These are phyloP conservation scores for Ascosphaera apis DNA, from an alignment of 2,329 filamentous ascomycete species.

Conservation along the genomic window DNA sequence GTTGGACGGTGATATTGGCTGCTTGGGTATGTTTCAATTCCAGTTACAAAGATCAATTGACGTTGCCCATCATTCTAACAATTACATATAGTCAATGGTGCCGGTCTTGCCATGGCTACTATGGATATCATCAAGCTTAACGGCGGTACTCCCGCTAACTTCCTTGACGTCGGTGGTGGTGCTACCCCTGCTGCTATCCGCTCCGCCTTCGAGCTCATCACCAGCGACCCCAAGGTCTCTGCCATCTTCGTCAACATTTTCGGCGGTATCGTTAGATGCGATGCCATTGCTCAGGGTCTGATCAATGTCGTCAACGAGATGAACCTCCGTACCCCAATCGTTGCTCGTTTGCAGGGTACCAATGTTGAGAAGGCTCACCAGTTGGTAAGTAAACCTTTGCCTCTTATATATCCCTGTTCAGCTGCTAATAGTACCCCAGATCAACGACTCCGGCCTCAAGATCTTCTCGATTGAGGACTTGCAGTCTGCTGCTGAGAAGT, in stretches of 20 bases:
- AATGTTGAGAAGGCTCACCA: constrained; percentile 92
- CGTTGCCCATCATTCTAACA: constrained; percentile 1
- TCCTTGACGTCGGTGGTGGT: constrained; percentile 94
- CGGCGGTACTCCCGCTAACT: constrained; percentile 88
- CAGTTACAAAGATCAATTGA: background rate
- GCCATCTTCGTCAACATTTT: constrained; percentile 99
- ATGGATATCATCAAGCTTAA: constrained; percentile 99
- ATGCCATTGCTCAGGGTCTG: constrained; percentile 87
- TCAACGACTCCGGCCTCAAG: constrained; percentile 96
- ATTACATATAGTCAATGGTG: constrained; percentile 53
- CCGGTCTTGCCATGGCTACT: constrained; percentile 97
- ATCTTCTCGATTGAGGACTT: constrained; percentile 99
- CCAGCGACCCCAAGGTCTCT: constrained; percentile 90
- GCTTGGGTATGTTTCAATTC: constrained; percentile 30
- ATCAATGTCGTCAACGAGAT: constrained; percentile 88
- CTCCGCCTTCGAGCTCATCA: constrained; percentile 96
- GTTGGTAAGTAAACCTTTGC: constrained; percentile 27
- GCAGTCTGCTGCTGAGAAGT: constrained; percentile 91
- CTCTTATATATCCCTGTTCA: background rate
- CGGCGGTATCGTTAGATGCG: constrained; percentile 93
- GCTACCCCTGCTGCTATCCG: constrained; percentile 92
- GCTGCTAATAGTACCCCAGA: constrained; percentile 19
- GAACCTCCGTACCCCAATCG: constrained; percentile 90
- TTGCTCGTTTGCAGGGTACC: constrained; percentile 90
- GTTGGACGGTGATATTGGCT: constrained; percentile 97